Evolutionary conservation across 2,329 filamentous ascomycete genomes (phyloP).

Genomic region (Talaromyces sp.): DNA sequence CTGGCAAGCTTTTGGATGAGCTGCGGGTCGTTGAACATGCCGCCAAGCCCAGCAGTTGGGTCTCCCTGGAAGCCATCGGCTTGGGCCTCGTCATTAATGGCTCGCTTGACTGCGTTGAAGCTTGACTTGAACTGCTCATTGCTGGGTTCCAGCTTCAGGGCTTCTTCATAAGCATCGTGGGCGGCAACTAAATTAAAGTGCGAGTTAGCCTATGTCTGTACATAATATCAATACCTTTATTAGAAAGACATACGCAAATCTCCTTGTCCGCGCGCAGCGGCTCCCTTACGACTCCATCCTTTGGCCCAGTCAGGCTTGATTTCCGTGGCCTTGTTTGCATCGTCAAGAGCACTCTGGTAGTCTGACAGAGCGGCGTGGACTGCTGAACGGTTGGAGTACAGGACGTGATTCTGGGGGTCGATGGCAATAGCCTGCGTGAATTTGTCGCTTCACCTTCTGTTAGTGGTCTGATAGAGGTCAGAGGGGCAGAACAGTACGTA

Average conservation of each 20-base stretch:
- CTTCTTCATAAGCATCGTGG: slow-evolving; percentile 85
- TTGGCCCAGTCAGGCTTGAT: slow-evolving; percentile 98
- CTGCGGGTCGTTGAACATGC: slow-evolving; percentile 91
- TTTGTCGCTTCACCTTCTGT: slow-evolving; percentile 61
- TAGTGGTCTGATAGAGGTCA: background rate
- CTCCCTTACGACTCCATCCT: slow-evolving; percentile 89
- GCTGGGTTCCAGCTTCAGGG: slow-evolving; percentile 84
- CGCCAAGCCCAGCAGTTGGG: slow-evolving; percentile 70
- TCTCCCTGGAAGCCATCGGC: slow-evolving; percentile 59
- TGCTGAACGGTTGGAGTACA: slow-evolving; percentile 94
- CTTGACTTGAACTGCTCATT: slow-evolving; percentile 93
- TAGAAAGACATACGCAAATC: slow-evolving; percentile 58
- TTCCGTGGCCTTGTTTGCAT: slow-evolving; percentile 89
- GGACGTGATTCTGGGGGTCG: slow-evolving; percentile 86
- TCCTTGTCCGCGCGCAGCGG: slow-evolving; percentile 80
- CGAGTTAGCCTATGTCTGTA: background rate
- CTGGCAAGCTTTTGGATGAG: slow-evolving; percentile 82
- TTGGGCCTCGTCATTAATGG: slow-evolving; percentile 71
- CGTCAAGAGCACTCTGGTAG: slow-evolving; percentile 75
- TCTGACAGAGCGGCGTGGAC: slow-evolving; percentile 83
- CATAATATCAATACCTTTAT: background rate
- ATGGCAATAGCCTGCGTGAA: slow-evolving; percentile 90
- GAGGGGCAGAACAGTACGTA: slow-evolving; percentile 50
- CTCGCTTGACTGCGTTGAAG: slow-evolving; percentile 75
- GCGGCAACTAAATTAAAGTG: slow-evolving; percentile 58